Percentiles rank a stretch among this genome's conserved stretches.
Conservation (phyloP, 495 filamentous ascomycete species). For the Penicillium pancosmium region DNA sequence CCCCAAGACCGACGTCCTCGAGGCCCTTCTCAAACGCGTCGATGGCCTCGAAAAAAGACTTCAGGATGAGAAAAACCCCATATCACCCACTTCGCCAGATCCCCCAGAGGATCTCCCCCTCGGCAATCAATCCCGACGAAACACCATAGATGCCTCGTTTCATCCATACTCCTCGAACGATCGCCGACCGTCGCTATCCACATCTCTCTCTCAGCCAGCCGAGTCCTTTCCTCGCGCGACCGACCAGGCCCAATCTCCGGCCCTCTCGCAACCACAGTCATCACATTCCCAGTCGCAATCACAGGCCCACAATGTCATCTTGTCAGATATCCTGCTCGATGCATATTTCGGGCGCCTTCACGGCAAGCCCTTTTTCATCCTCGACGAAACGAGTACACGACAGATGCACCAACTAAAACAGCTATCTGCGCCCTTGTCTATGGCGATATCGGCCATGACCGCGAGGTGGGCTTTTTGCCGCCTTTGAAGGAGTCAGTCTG, state of each 20-base stretch:
- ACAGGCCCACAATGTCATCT: conserved; percentile 32
- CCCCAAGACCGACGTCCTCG: conserved; percentile 85
- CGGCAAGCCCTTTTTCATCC: conserved; percentile 74
- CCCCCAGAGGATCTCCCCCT: conserved; percentile 18
- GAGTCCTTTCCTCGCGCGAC: conserved; percentile 19
- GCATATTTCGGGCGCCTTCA: conserved; percentile 77
- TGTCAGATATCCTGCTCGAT: conserved; percentile 67
- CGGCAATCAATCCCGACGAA: conserved; percentile 19
- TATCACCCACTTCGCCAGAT: conserved; percentile 47
- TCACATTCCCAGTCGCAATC: conserved; percentile 35
- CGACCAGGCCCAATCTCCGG: background rate
- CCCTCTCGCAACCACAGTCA: conserved; percentile 17
- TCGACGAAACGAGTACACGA: conserved; percentile 71
- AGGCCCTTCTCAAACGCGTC: conserved; percentile 79
- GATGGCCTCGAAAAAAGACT: conserved; percentile 80
- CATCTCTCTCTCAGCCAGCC: conserved; percentile 12
- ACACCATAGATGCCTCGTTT: conserved; percentile 30
- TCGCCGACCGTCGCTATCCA: conserved; percentile 13
- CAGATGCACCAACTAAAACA: conserved; percentile 68
- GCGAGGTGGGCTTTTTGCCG: conserved; percentile 53
- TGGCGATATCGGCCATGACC: conserved; percentile 75
- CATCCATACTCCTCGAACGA: conserved; percentile 18
- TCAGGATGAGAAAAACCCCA: conserved; percentile 64
- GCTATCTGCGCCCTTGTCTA: conserved; percentile 62
- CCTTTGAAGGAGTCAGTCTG: background rate